Conservation (phyloP, 768 basidiomycete species). For the Boletus bicolor region DNA sequence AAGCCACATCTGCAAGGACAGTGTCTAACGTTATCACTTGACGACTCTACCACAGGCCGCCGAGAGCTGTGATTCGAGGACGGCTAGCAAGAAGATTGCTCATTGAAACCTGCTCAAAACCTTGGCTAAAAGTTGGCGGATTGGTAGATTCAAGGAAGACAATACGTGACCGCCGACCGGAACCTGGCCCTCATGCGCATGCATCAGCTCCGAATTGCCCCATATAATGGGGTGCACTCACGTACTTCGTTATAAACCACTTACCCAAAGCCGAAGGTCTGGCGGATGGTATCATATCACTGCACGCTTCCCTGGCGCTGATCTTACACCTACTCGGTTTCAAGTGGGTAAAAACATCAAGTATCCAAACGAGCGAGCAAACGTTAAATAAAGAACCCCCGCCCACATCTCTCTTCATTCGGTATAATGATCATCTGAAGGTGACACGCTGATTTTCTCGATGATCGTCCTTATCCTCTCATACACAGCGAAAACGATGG, state of each 20-base stretch:
- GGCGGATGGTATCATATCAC: too few relatives aligned
- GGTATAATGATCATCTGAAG: conserved; percentile 63
- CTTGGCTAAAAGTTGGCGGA: too few relatives aligned
- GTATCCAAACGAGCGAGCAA: not conserved
- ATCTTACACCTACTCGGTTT: not conserved
- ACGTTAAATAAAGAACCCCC: not conserved
- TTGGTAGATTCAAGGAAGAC: too few relatives aligned
- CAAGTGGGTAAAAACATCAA: not conserved
- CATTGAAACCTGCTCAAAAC: too few relatives aligned
- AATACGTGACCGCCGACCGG: not conserved
- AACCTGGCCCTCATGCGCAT: not conserved
- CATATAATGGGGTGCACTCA: not conserved
- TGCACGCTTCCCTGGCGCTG: too few relatives aligned
- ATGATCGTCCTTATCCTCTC: conserved; percentile 78
- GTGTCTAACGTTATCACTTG: too few relatives aligned
- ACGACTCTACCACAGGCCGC: too few relatives aligned
- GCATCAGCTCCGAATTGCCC: not conserved
- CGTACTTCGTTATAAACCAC: not conserved
- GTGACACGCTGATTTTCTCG: conserved; percentile 59
- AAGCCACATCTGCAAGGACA: too few relatives aligned
- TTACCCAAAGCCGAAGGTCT: too few relatives aligned
- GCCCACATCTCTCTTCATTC: conserved; percentile 42
- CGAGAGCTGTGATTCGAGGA: too few relatives aligned
- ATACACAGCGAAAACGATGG: conserved; percentile 97
- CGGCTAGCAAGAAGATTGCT: too few relatives aligned